These are phyloP conservation scores for Stemphylium beticola DNA, from an alignment of 2,329 filamentous ascomycete species.

Conservation along the genomic window DNA sequence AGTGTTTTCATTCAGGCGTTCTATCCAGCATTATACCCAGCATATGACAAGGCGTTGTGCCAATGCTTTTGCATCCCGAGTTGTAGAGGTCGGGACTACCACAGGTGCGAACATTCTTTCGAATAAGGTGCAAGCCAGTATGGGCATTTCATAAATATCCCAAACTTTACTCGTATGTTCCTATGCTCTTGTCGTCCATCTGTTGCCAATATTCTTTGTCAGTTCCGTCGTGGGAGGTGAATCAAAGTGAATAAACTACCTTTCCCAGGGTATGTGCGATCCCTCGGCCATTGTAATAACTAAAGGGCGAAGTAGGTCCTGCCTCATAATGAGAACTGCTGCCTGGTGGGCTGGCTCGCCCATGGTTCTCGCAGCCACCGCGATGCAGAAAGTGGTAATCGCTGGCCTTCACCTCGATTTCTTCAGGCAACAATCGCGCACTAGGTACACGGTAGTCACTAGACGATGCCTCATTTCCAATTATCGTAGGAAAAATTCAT, in stretches of 20 bases:
- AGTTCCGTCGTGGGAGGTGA: too few species aligned
- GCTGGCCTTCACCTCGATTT: conserved; percentile 6
- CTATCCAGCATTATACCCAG: conserved; percentile 28
- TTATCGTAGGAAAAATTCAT: too few species aligned
- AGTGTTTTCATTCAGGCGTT: conserved; percentile 6
- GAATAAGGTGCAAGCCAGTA: too few species aligned
- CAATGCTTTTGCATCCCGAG: neutral
- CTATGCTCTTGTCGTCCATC: too few species aligned
- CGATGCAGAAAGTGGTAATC: neutral
- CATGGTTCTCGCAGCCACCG: neutral
- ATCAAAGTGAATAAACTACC: too few species aligned
- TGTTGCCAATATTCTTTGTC: too few species aligned
- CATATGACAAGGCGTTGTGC: conserved; percentile 18
- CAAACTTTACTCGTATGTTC: too few species aligned
- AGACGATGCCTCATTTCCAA: neutral
- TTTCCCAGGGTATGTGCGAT: too few species aligned
- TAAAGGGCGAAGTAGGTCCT: neutral
- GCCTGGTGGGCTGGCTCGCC: neutral
- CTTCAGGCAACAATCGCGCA: neutral
- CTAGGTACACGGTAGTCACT: neutral
- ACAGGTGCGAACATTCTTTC: too few species aligned
- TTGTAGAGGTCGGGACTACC: neutral
- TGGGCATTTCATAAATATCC: too few species aligned
- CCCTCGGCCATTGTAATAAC: neutral
- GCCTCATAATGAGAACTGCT: neutral